Conservation (phyloP, 179 eudicot genomes). For the Silene vulgaris region DNA sequence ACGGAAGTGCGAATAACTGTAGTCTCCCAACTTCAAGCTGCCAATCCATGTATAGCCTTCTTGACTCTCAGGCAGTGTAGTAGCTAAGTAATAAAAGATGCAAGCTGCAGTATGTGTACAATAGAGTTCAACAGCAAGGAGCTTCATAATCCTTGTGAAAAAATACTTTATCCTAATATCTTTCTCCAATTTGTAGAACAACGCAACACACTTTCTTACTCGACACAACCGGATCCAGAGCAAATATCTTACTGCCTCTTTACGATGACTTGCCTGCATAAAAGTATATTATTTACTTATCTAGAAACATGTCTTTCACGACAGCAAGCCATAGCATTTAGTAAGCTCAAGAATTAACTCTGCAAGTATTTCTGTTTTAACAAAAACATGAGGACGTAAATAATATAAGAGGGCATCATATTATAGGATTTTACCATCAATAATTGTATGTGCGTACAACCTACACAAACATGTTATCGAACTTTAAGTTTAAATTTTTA, state of each 20-base stretch:
- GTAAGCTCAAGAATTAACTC: background rate
- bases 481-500: too few species aligned
- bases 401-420: too few species aligned
- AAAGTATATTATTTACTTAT: background rate
- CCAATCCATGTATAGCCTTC: constrained; percentile 98
- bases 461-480: too few species aligned
- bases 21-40: constrained; percentile 71
- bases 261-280: constrained; percentile 50
- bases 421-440: too few species aligned
- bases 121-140: constrained; percentile 72
- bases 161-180: constrained; percentile 80
- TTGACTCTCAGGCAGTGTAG: constrained; percentile 61
- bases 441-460: too few species aligned
- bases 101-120: constrained; percentile 99
- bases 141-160: constrained; percentile 70
- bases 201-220: constrained; percentile 50
- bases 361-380: background rate
- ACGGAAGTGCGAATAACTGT: constrained; percentile 66
- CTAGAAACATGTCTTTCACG: background rate
- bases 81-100: constrained; percentile 79
- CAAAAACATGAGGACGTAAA: background rate
- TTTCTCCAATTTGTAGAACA: constrained; percentile 65
- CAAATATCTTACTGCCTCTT: constrained; percentile 62
- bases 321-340: background rate
- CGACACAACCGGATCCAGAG: constrained; percentile 69